Percentiles rank a stretch among this genome's conserved stretches.
These are phyloP conservation scores for Tuber umbilicatum DNA, from an alignment of 495 filamentous ascomycete genomes.

Conservation along the genomic window DNA sequence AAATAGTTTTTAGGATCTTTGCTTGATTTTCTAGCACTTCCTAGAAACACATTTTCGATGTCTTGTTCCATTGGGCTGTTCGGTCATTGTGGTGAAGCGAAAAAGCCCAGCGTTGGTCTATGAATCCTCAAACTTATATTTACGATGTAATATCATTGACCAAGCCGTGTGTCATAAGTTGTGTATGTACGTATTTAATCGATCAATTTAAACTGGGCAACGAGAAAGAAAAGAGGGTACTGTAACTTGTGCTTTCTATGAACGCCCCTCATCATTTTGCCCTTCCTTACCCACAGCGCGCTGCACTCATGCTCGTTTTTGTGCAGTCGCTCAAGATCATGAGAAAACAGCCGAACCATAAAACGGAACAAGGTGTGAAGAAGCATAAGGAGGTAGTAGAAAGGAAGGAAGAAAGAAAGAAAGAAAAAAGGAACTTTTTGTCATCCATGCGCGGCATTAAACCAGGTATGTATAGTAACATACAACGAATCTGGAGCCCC, in stretches of 20 bases:
- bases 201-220: background rate
- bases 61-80: background rate
- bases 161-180: background rate
- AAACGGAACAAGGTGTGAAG: background rate
- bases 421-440: background rate
- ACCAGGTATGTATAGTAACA: background rate
- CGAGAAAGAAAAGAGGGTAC: background rate
- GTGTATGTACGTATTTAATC: background rate
- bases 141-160: background rate
- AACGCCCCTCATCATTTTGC: background rate
- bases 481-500: background rate
- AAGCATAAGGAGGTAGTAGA: background rate
- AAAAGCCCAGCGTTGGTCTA: background rate
- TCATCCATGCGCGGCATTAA: background rate
- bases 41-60: background rate
- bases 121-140: background rate
- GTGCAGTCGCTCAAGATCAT: background rate
- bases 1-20: background rate
- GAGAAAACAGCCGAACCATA: background rate
- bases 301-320: background rate
- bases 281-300: background rate
- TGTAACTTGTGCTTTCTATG: slow-evolving; percentile 2
- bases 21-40: background rate
- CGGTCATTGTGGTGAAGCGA: background rate
- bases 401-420: background rate